Conservation (phyloP, 2,329 filamentous ascomycete genomes). For the Aspergillus tanneri region DNA sequence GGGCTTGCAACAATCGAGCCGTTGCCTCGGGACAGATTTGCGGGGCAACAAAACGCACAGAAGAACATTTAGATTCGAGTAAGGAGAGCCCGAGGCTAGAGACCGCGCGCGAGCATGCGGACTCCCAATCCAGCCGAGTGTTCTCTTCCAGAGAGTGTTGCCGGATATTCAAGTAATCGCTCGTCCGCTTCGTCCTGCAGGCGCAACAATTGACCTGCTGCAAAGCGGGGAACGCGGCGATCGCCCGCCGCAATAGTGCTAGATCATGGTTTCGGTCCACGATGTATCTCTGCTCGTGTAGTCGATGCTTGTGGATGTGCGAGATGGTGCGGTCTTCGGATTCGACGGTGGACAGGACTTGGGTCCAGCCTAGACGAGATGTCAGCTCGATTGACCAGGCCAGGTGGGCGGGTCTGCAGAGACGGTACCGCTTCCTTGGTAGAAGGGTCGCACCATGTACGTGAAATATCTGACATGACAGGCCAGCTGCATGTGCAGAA, state of each 20-base stretch:
- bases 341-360: conserved; percentile 23
- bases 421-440: conserved; percentile 39
- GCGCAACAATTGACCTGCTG: conserved; percentile 65
- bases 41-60: conserved; percentile 61
- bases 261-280: conserved; percentile 53
- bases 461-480: conserved; percentile 40
- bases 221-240: conserved; percentile 59
- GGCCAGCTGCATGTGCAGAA: conserved; percentile 38
- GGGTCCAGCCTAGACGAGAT: conserved; percentile 30
- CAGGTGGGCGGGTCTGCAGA: conserved; percentile 15
- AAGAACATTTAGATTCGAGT: conserved; percentile 55
- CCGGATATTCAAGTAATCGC: conserved; percentile 53
- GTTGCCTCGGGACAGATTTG: conserved; percentile 63
- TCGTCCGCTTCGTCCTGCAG: conserved; percentile 61
- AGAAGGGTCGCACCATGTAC: conserved; percentile 44
- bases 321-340: conserved; percentile 22
- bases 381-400: conserved; percentile 21
- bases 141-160: conserved; percentile 47
- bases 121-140: conserved; percentile 59
- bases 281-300: conserved; percentile 46
- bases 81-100: conserved; percentile 59
- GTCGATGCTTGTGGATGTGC: conserved; percentile 31
- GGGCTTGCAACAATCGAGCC: conserved; percentile 50
- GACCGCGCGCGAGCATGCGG: conserved; percentile 62
- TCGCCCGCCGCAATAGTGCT: conserved; percentile 53